A percentile compares a stretch with the other conserved stretches of the same genome.
phyloP scores from a whole-genome alignment of 2,329 filamentous ascomycete species.

The Penicillium nordicum region DNA sequence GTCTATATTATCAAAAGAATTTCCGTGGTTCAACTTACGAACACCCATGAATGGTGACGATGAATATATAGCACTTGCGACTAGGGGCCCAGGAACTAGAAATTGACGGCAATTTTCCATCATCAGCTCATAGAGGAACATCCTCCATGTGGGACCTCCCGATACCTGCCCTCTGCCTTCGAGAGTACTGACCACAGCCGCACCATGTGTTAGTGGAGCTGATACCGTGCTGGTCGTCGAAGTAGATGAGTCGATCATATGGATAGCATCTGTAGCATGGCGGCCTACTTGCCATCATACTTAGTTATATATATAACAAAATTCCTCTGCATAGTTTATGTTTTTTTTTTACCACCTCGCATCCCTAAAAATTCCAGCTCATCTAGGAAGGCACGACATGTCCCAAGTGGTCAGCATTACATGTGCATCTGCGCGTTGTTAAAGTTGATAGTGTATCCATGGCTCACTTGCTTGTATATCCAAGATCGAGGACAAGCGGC shows the following conservation, averaged over 20 bases:
- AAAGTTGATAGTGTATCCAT: neutral
- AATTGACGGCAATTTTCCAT: neutral
- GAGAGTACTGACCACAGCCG: neutral
- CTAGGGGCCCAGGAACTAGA: neutral
- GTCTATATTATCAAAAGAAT: neutral
- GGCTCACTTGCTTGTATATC: neutral
- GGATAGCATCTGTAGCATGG: too few species aligned
- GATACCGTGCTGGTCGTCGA: neutral
- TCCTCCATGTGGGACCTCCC: neutral
- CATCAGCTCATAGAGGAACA: neutral
- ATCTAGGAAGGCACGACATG: too few species aligned
- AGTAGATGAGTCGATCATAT: neutral
- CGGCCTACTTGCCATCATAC: neutral
- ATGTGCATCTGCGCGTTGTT: neutral
- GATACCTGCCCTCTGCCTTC: neutral
- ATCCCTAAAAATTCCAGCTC: too few species aligned
- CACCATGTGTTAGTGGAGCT: neutral
- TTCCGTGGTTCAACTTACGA: neutral
- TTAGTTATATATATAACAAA: too few species aligned
- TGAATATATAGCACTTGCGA: neutral
- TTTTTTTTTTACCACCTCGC: too few species aligned
- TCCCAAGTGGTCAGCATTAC: neutral
- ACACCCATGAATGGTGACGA: neutral
- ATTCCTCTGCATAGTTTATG: too few species aligned
- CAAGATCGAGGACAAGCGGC: neutral